phyloP scores from a whole-genome alignment of 2,329 filamentous ascomycete genomes.

The Capronia epimyces region DNA sequence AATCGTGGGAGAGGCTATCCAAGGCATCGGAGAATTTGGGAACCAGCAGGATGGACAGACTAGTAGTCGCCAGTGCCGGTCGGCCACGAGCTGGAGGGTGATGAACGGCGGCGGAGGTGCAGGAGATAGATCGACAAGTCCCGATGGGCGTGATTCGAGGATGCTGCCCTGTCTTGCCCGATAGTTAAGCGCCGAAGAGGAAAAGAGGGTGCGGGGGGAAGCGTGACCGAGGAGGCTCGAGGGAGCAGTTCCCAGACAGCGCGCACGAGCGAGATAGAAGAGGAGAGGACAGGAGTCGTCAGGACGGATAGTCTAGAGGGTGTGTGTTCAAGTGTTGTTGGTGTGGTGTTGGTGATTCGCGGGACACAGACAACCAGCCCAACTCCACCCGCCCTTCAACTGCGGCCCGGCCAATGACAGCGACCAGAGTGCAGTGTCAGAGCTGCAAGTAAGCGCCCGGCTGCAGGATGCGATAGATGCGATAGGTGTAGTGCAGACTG shows the following conservation, averaged over 20 bases:
- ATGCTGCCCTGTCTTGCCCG: not conserved
- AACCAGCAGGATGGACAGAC: conserved; percentile 17
- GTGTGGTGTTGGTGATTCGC: not conserved
- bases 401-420: conserved; percentile 1
- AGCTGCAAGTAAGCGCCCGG: conserved; percentile 23
- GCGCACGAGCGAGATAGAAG: not conserved
- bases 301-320: too few species aligned
- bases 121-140: conserved; percentile 19
- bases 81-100: conserved; percentile 21
- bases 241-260: not conserved
- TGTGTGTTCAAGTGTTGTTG: too few species aligned
- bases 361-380: not conserved
- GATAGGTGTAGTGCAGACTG: too few species aligned
- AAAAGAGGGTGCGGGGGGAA: conserved; percentile 21
- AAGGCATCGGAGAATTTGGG: conserved; percentile 21
- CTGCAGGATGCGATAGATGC: not conserved
- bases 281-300: not conserved
- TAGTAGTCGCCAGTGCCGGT: not conserved
- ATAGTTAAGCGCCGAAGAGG: conserved; percentile 23
- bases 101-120: conserved; percentile 10
- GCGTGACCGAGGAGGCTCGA: not conserved
- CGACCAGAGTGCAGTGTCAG: not conserved
- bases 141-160: not conserved
- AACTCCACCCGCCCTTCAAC: not conserved
- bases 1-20: not conserved